These are phyloP conservation scores for Serendipita indica DNA, from an alignment of 768 basidiomycete genomes.

Conservation along the genomic window DNA sequence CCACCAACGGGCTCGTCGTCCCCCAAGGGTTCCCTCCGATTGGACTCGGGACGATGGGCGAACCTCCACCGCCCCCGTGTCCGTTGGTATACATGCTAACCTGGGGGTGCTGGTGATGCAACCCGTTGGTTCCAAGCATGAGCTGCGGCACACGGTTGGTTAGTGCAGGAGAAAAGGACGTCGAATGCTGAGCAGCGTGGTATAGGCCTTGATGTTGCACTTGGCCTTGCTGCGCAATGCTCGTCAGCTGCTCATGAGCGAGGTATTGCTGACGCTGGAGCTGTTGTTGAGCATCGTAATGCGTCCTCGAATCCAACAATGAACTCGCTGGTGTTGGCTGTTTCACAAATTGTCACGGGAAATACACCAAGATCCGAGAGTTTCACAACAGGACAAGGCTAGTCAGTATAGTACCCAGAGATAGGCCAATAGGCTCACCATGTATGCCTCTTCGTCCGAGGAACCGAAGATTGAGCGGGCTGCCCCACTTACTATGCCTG, in stretches of 20 bases:
- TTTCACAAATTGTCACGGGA: background rate
- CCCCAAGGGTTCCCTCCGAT: too few species aligned
- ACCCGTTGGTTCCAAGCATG: too few species aligned
- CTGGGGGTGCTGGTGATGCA: too few species aligned
- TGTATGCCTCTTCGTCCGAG: background rate
- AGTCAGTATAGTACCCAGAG: too few species aligned
- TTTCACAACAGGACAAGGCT: background rate
- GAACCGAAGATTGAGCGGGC: conserved; percentile 4
- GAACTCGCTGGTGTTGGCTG: background rate
- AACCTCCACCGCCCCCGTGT: background rate
- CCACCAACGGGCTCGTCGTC: too few species aligned
- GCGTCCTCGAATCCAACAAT: background rate
- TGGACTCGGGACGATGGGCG: too few species aligned
- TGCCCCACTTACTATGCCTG: background rate
- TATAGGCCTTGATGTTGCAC: background rate
- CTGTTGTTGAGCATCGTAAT: background rate
- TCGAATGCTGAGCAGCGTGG: too few species aligned
- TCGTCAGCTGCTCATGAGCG: background rate
- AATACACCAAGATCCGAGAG: background rate
- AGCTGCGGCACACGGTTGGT: too few species aligned
- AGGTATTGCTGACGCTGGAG: background rate
- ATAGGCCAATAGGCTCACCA: too few species aligned
- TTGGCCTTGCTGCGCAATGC: conserved; percentile 2
- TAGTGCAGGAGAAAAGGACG: too few species aligned
- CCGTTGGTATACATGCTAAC: background rate